Base-by-base conservation (phyloP, 2,329 filamentous ascomycete species). In the Diaporthe aspalathi region DNA sequence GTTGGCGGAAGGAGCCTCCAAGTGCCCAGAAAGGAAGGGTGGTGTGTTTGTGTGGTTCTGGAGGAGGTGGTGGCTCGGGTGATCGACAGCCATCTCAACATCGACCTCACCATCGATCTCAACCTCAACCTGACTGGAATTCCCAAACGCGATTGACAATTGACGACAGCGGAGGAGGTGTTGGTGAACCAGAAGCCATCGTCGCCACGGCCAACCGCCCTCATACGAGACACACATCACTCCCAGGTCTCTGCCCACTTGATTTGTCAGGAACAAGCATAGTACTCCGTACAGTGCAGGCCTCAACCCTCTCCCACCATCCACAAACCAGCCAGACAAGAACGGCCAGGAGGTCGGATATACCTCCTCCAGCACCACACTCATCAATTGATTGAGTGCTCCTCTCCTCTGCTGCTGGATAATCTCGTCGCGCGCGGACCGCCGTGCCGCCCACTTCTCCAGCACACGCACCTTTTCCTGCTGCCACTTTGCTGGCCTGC, bases 1-100 rank as follows among this genome's bases (percentile, higher is more conserved):
- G 50, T 43, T 47, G 50, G 32, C 50, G 22, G 60, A 49, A 66
- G 45, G 57, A 62, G 57, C 40, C 57, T 62, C 57, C 56, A 43
- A 38, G 22, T 35, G 54, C 35, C 35, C 35, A 60, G 35, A 27
- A 60, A 17, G 54, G 24, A 45, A 27, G 22, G 38, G 22, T 43
- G 50, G 11, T 8, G 45, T 6, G 29, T 29, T 20, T 14, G 20
- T 32, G 53, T 22, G 53, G n/a, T n/a, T n/a, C n/a, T n/a, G n/a
- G n/a, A 32, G 20, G 53, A 11, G 40, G 14, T 17, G 50, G 22
- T 43, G 56, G 22, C 24, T 40, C 40, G 57, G 57, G 35, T 38
- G 60, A 65, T 65, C 60, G 45, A 65, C 60, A 45, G 24, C 54
- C 17, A 54, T 29, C 9, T 35, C 53, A 22, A 56, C 47, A 5